Base-by-base conservation (phyloP, 345 rosid genomes). In the Eucalyptus paniculata region DNA sequence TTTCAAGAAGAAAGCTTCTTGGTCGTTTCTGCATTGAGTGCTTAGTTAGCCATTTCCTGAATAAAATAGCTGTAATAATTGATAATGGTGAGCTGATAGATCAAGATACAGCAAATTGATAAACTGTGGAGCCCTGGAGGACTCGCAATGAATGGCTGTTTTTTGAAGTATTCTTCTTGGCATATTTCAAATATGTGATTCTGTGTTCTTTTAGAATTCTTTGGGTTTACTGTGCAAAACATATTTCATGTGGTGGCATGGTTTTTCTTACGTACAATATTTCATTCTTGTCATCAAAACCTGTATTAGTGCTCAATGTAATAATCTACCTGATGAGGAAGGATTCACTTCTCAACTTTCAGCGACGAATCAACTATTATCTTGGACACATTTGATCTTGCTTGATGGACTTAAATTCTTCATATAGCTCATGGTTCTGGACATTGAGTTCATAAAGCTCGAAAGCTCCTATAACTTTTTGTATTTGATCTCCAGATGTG, bases 401-500 rank as follows among this genome's bases (percentile, higher is more conserved):
- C 85, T 34, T 51, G 45, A 86, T 40, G 34, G 30, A 51, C 45
- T 6, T 87, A 45, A 12, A 26, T 58, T 60, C 34, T 32, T 56
- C 34, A 58, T 60, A 58, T 58, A 34, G 88, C 47, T 53, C 65
- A 9, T 21, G 88, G 45, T 87, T 87, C 37, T 58, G 24, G 81
- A 42, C 32, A 34, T 45, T 53, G 72, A 23, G 60, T 28, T 77
- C 83, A 77, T 40, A 40, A 21, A 69, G 32, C 58, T 65, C 5
- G 4, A n/a, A 37, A 88, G 77, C 26, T 53, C 62, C 50, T 7
- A 17, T 80, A 32, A 34, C 40, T 80, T 17, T 88, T 82, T 37
- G 24, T 91, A 91, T 90, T 47, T 60, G 62, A 87, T 88, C n/a
- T 88, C 47, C 93, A 98, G 99, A 97, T 93, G 97, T 97, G 90